These are phyloP conservation scores for Fusarium equiseti DNA, from an alignment of 2,329 filamentous ascomycete species.

Conservation along the genomic window DNA sequence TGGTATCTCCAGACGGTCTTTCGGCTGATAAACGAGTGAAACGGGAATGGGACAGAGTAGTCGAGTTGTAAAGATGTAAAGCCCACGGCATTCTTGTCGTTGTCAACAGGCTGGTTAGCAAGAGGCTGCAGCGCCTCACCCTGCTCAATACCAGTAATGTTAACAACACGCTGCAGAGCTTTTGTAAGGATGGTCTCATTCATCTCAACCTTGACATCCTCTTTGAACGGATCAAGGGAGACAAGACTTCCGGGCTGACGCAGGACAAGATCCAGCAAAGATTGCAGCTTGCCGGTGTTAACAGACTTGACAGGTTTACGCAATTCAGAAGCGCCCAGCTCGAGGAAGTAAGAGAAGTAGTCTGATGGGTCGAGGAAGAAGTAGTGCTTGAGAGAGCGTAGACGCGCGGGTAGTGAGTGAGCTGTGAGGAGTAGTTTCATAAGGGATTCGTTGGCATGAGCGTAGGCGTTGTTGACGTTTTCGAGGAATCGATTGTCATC, in stretches of 20 bases:
- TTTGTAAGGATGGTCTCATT: constrained; percentile 94
- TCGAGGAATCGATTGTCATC: constrained; percentile 93
- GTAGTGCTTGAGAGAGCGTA: constrained; percentile 96
- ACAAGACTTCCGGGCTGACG: constrained; percentile 97
- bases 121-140: constrained; percentile 84
- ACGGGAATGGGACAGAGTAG: constrained; percentile 93
- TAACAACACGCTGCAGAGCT: constrained; percentile 95
- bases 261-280: constrained; percentile 92
- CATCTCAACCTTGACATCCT: constrained; percentile 98
- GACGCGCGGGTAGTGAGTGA: constrained; percentile 86
- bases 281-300: constrained; percentile 94
- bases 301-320: constrained; percentile 89
- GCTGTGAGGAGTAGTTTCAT: constrained; percentile 92
- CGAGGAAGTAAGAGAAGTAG: constrained; percentile 98
- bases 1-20: constrained; percentile 98
- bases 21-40: constrained; percentile 90
- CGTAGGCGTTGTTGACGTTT: constrained; percentile 95
- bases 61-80: constrained; percentile 95
- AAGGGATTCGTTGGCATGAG: constrained; percentile 93
- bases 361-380: constrained; percentile 98
- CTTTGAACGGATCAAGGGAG: constrained; percentile 95
- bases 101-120: constrained; percentile 74
- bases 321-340: constrained; percentile 88
- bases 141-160: constrained; percentile 94
- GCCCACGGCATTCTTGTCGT: constrained; percentile 87